A percentile compares a stretch with the other conserved stretches of the same genome.
Evolutionary conservation across 176 grass and related monocot species (phyloP).

Genomic region (Sorghum bicolor): DNA sequence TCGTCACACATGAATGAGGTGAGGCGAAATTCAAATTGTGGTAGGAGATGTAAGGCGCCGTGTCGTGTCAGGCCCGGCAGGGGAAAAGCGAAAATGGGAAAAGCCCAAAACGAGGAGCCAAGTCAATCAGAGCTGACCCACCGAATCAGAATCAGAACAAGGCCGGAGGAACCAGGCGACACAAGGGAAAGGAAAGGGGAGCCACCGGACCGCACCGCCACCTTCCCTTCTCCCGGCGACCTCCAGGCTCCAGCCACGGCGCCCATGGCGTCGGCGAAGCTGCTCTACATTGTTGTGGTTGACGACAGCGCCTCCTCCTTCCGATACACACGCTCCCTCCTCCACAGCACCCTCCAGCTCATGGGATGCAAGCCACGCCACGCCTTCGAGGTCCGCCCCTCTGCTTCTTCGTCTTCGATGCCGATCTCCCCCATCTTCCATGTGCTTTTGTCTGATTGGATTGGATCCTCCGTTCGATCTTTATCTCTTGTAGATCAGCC

Average conservation of each 20-base stretch:
- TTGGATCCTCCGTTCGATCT: background rate
- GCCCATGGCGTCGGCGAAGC: slow-evolving; percentile 54
- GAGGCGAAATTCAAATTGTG: background rate
- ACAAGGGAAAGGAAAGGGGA: background rate
- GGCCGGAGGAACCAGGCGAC: background rate
- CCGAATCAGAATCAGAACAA: background rate
- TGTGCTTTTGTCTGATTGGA: background rate
- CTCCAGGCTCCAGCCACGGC: background rate
- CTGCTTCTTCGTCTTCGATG: no score
- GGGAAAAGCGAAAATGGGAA: background rate
- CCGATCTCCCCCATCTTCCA: background rate
- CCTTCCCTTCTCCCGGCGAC: slow-evolving; percentile 6
- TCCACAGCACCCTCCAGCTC: slow-evolving; percentile 82
- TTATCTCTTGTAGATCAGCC: slow-evolving; percentile 56
- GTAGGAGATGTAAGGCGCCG: background rate
- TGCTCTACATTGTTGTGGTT: slow-evolving; percentile 80
- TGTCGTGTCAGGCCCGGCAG: background rate
- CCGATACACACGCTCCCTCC: slow-evolving; percentile 83
- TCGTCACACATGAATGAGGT: no score
- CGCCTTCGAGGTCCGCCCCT: slow-evolving; percentile 63
- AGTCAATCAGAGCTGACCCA: background rate
- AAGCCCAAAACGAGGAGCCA: background rate
- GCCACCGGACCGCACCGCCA: background rate
- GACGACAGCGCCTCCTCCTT: slow-evolving; percentile 61
- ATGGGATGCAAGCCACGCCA: slow-evolving; percentile 96